Conservation (phyloP, 257 asterid species). For the Nicotiana noctiflora region DNA sequence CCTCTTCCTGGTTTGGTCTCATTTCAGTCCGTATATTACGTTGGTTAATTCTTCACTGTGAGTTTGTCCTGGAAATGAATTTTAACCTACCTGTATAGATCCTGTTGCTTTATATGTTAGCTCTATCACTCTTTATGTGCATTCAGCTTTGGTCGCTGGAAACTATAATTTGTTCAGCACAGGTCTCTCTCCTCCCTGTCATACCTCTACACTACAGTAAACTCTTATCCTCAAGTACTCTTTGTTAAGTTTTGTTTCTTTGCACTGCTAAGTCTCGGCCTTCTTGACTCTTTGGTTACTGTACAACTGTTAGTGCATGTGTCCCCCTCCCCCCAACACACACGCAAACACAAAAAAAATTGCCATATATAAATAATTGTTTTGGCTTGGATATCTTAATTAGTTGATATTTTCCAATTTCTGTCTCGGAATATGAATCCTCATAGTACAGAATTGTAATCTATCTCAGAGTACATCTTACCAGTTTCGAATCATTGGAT, state of each 20-base stretch:
- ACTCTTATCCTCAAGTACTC: neutral
- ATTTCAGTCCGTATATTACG: neutral
- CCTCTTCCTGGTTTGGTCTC: neutral
- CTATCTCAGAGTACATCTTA: neutral
- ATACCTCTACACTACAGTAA: neutral
- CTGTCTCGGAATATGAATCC: neutral
- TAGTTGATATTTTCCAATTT: neutral
- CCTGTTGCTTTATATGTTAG: constrained; percentile 3
- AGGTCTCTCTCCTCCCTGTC: neutral
- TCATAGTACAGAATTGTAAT: neutral
- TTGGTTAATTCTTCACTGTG: neutral
- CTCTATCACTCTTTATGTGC: neutral
- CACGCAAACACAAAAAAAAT: no score
- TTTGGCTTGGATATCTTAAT: neutral
- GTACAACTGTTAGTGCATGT: neutral
- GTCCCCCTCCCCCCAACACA: neutral
- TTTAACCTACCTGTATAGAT: neutral
- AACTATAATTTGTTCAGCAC: neutral
- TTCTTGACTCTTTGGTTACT: neutral
- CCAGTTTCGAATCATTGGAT: neutral
- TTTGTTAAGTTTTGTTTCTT: neutral
- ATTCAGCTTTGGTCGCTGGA: neutral
- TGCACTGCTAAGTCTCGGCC: neutral
- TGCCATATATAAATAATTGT: neutral
- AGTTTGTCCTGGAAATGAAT: neutral